Base-by-base conservation (phyloP, 129 eudicot species). In the Ambrosia artemisiifolia region DNA sequence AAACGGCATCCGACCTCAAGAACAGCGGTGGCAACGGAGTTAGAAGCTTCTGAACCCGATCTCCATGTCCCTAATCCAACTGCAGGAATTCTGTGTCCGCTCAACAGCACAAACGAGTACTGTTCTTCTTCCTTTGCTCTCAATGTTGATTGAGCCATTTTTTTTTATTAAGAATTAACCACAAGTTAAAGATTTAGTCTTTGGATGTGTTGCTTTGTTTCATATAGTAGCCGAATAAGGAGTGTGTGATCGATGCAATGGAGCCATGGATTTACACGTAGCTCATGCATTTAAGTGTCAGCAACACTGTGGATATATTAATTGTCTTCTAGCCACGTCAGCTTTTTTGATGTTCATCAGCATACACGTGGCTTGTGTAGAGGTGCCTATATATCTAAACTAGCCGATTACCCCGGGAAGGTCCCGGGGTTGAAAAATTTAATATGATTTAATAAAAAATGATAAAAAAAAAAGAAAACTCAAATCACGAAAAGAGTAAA, bases 61-160 rank as follows among this genome's bases (percentile, higher is more conserved):
- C 59, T 63, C 96, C 96, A 89, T 11, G 96, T 86, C 12, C 89
- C 92, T 17, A 89, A 67, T 56, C 96, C 96, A 68, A 86, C 76
- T 6, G 92, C 87, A 0, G 89, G 96, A 6, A 89, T 89, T 3
- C 32, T 70, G 59, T 80, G 96, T 2, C 92, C 92, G 11, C 92
- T 89, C 62, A 75, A 16, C 17, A 89, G 42, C 70, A 60, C 65
- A 38, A 89, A 86, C 5, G 69, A 43, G 33, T 67, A 24, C 63
- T 57, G 71, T 63, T 76, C 83, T 10, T 73, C 78, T 6, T 82
- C 72, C 17, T 69, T 49, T 17, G 78, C 48, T 20, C 79, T 30
- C 38, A 54, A 7, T 65, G 92, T 79, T 50, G 79, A 81, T 74
- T 87, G 92, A 13, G 92, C 92, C 88, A 87, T 40, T 5, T 6